Conservation (phyloP, 2,329 filamentous ascomycete genomes). For the Verruconis gallopava region DNA sequence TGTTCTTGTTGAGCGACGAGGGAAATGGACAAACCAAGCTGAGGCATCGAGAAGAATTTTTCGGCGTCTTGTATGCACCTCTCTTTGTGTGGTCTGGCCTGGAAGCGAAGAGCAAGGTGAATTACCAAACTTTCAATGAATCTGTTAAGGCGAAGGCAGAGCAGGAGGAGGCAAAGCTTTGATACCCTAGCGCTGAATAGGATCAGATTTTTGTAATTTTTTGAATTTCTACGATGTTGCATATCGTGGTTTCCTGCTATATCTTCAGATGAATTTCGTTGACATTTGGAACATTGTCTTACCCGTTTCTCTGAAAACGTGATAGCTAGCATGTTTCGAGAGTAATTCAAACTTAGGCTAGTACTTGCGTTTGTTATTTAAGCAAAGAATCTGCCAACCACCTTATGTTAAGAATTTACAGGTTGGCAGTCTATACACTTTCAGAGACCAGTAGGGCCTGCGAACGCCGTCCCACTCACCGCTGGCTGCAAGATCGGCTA, state of each 20-base stretch:
- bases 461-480: constrained; percentile 82
- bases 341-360: too few species aligned
- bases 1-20: not conserved
- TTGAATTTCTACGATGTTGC: too few species aligned
- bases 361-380: too few species aligned
- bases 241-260: too few species aligned
- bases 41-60: not conserved
- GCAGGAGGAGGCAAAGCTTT: not conserved
- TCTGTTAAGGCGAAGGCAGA: not conserved
- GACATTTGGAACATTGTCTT: too few species aligned
- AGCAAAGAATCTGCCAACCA: too few species aligned
- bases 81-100: not conserved
- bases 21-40: not conserved
- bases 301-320: too few species aligned
- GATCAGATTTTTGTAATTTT: too few species aligned
- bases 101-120: not conserved
- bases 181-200: too few species aligned
- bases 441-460: constrained; percentile 79
- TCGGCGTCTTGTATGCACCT: not conserved
- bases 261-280: too few species aligned
- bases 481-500: constrained; percentile 56
- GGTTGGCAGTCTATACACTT: constrained; percentile 60
- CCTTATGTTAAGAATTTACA: constrained; percentile 62
- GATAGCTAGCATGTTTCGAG: too few species aligned
- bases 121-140: not conserved